A percentile compares a stretch with the other conserved stretches of the same genome.
phyloP scores from a whole-genome alignment of 306 rosid species.

The Cyamopsis tetragonoloba region DNA sequence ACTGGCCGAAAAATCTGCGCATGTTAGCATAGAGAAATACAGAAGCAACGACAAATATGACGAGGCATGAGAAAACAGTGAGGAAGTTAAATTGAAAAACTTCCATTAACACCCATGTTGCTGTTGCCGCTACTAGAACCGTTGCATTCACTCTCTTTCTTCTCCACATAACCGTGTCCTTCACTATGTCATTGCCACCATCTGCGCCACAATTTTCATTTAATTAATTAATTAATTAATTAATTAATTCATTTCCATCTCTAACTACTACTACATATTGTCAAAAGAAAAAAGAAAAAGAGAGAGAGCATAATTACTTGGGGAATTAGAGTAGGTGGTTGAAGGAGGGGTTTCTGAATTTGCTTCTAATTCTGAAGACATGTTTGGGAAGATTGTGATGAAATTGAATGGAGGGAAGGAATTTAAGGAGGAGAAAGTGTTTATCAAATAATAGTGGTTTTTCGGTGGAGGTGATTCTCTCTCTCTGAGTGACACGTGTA shows the following conservation, averaged over 20 bases:
- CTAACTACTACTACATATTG: not conserved
- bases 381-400: slow-evolving; percentile 17
- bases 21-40: slow-evolving; percentile 56
- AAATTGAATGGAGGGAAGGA: too few species aligned
- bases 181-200: slow-evolving; percentile 23
- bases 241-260: not conserved
- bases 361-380: slow-evolving; percentile 29
- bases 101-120: slow-evolving; percentile 52
- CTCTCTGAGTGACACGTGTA: slow-evolving; percentile 40
- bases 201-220: slow-evolving; percentile 38
- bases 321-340: slow-evolving; percentile 27
- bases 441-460: not conserved
- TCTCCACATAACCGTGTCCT: slow-evolving; percentile 53
- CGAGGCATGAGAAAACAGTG: slow-evolving; percentile 50
- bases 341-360: slow-evolving; percentile 23
- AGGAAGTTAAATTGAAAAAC: slow-evolving; percentile 49
- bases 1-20: slow-evolving; percentile 54
- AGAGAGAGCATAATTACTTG: slow-evolving; percentile 26
- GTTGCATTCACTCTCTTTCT: slow-evolving; percentile 35
- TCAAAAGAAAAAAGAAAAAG: too few species aligned
- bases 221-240: not conserved
- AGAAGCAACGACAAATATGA: slow-evolving; percentile 36
- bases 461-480: slow-evolving; percentile 6
- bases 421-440: too few species aligned
- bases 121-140: slow-evolving; percentile 41